These are phyloP conservation scores for Eucalyptus camaldulensis DNA, from an alignment of 345 rosid species.

Conservation along the genomic window DNA sequence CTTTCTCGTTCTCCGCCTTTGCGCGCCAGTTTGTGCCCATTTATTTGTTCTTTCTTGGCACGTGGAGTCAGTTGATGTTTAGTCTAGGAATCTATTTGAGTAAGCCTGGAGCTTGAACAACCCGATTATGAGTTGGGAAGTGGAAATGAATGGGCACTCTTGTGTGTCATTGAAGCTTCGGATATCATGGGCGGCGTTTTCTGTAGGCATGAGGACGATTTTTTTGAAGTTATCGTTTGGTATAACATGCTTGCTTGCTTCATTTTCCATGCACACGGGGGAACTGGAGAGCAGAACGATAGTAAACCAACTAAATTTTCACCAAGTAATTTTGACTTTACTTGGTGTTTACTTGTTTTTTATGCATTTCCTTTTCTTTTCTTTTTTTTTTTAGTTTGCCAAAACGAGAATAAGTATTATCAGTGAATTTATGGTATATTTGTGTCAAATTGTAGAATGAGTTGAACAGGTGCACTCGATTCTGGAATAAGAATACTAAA, in stretches of 20 bases:
- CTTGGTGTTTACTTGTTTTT: neutral
- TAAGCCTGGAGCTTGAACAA: neutral
- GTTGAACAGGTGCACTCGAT: neutral
- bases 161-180: neutral
- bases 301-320: neutral
- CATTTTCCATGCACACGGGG: neutral
- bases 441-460: neutral
- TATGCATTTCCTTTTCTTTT: neutral
- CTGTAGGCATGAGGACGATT: neutral
- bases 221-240: neutral
- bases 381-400: rapidly evolving
- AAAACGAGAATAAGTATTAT: neutral
- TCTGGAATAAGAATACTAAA: neutral
- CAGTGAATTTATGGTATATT: neutral
- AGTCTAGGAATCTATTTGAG: neutral
- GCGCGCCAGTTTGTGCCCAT: neutral
- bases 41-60: neutral
- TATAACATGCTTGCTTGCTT: neutral
- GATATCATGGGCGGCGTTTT: neutral
- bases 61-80: neutral
- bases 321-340: neutral
- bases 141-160: neutral
- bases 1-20: neutral
- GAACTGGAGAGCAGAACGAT: neutral
- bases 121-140: neutral